These are phyloP conservation scores for Podila verticillata DNA, from an alignment of 192 early-diverging fungal species.

Conservation along the genomic window DNA sequence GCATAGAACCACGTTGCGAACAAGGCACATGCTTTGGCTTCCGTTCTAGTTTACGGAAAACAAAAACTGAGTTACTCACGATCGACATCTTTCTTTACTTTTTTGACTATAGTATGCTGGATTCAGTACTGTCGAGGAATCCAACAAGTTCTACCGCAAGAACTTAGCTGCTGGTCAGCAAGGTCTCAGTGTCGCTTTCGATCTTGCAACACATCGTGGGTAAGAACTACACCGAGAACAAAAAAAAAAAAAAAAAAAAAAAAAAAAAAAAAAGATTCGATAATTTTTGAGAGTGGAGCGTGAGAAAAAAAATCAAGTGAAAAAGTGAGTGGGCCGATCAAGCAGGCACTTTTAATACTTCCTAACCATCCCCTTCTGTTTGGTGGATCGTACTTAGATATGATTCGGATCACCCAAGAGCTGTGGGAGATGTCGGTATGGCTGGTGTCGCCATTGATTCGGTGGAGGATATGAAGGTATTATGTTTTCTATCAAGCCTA, in stretches of 20 bases:
- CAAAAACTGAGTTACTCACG: not conserved
- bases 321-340: not conserved
- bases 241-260: not conserved
- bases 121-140: conserved; percentile 93
- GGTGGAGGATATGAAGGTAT: conserved; percentile 89
- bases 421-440: conserved; percentile 92
- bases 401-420: conserved; percentile 91
- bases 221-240: conserved; percentile 14
- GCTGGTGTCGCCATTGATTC: conserved; percentile 93
- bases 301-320: not conserved
- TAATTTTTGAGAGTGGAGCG: too few relatives aligned
- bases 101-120: conserved; percentile 79
- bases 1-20: not conserved
- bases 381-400: conserved; percentile 57
- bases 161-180: conserved; percentile 91
- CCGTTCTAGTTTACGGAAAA: too few relatives aligned
- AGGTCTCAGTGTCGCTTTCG: conserved; percentile 88
- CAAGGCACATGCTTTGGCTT: not conserved
- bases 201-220: conserved; percentile 91
- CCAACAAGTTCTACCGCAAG: conserved; percentile 88
- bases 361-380: too few relatives aligned
- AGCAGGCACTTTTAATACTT: not conserved
- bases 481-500: too few relatives aligned
- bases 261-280: not conserved
- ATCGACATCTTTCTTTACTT: not conserved